Evolutionary conservation across 495 filamentous ascomycete genomes (phyloP).

Genomic region (Lasiosphaeriaceae sp.): DNA sequence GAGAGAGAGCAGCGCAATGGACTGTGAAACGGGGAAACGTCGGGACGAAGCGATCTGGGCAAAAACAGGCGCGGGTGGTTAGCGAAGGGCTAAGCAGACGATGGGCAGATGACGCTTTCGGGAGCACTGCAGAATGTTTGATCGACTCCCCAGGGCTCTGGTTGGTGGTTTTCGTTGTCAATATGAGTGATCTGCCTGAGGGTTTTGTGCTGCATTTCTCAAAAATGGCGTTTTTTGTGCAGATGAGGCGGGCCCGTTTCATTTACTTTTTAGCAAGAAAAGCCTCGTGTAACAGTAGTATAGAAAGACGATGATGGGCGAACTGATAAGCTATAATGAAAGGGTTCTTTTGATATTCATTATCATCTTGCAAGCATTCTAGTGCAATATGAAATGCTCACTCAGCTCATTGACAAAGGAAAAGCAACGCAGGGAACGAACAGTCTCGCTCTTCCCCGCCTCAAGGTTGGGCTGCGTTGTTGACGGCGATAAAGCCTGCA

Average conservation of each 20-base stretch:
- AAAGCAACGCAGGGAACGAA: too few relatives aligned
- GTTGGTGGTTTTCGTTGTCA: conserved; percentile 13
- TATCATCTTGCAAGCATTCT: neutral
- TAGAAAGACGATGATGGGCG: neutral
- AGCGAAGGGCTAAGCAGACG: conserved; percentile 7
- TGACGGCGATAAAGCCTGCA: conserved; percentile 1
- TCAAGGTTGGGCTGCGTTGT: too few relatives aligned
- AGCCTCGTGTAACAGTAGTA: conserved; percentile 11
- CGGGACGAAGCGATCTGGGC: conserved; percentile 5
- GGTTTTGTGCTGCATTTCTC: conserved; percentile 10
- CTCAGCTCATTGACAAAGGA: too few relatives aligned
- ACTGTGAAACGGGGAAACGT: conserved; percentile 9
- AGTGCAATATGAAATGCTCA: neutral
- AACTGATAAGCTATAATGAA: neutral
- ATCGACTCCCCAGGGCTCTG: conserved; percentile 24
- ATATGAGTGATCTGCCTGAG: neutral
- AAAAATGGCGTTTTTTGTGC: conserved; percentile 3
- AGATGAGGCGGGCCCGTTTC: conserved; percentile 13
- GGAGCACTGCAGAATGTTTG: conserved; percentile 24
- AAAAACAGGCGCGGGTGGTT: conserved; percentile 4
- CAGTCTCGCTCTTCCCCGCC: too few relatives aligned
- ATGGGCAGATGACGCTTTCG: conserved; percentile 14
- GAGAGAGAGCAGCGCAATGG: neutral
- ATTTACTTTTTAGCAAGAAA: conserved; percentile 17
- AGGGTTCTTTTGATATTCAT: neutral